Evolutionary conservation across 2,329 filamentous ascomycete genomes (phyloP).

Genomic region (Monilinia aucupariae): DNA sequence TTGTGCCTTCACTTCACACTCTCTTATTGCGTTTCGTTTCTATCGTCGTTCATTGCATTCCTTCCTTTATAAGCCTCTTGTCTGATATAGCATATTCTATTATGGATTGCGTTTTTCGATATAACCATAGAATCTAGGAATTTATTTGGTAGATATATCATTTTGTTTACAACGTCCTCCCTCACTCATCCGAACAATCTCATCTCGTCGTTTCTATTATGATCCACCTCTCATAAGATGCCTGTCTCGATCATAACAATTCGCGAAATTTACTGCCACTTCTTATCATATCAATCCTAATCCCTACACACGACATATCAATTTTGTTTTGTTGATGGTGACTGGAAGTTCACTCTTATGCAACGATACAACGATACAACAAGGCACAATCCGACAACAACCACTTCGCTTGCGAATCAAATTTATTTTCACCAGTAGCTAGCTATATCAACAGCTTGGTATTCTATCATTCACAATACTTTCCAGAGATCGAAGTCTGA

Average conservation of each 20-base stretch:
- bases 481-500: not conserved
- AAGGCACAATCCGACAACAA: not conserved
- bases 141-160: slow-evolving; percentile 2
- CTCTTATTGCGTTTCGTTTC: slow-evolving; percentile 6
- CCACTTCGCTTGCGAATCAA: not conserved
- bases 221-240: slow-evolving; percentile 7
- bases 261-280: slow-evolving; percentile 9
- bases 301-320: not conserved
- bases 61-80: slow-evolving; percentile 1
- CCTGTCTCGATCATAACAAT: not conserved
- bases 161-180: slow-evolving; percentile 9
- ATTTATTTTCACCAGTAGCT: not conserved
- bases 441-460: not conserved
- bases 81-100: not conserved
- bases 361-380: not conserved
- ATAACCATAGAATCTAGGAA: not conserved
- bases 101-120: not conserved
- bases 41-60: slow-evolving; percentile 2
- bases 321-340: slow-evolving; percentile 7
- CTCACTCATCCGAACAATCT: slow-evolving; percentile 2
- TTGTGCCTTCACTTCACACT: slow-evolving; percentile 5
- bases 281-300: not conserved
- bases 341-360: not conserved
- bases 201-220: not conserved
- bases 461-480: not conserved